These are phyloP conservation scores for Cubamyces sp. DNA, from an alignment of 768 basidiomycete species.

Conservation along the genomic window DNA sequence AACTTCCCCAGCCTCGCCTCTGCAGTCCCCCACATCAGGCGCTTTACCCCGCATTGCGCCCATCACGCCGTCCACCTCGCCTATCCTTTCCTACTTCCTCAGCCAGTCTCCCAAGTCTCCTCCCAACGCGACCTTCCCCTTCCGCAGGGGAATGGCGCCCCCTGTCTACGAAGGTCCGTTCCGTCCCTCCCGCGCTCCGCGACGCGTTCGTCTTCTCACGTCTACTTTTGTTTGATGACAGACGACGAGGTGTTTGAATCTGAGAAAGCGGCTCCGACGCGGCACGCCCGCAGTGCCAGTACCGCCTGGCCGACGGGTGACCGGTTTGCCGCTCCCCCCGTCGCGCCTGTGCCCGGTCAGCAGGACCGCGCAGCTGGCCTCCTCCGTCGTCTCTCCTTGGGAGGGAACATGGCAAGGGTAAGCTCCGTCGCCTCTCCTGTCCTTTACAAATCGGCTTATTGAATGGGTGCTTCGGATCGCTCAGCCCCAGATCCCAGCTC, in stretches of 20 bases:
- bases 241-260: conserved; percentile 28
- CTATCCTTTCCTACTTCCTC: conserved; percentile 74
- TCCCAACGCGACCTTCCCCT: conserved; percentile 56
- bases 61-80: conserved; percentile 64
- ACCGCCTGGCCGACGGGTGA: conserved; percentile 49
- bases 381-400: conserved; percentile 75
- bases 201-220: background rate
- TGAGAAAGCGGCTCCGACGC: conserved; percentile 14
- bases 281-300: conserved; percentile 58
- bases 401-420: conserved; percentile 61
- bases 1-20: conserved; percentile 53
- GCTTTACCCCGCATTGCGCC: conserved; percentile 47
- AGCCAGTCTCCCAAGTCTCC: conserved; percentile 53
- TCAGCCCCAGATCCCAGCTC: conserved; percentile 24
- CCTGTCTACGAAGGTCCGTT: conserved; percentile 65
- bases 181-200: background rate
- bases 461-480: conserved; percentile 28
- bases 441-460: conserved; percentile 29
- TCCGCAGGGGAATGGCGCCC: conserved; percentile 56
- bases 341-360: conserved; percentile 49
- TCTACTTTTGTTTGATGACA: background rate
- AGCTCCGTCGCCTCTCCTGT: conserved; percentile 31
- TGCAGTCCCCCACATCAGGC: conserved; percentile 54
- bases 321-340: conserved; percentile 53
- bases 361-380: conserved; percentile 72